Evolutionary conservation across 352 stramenopile species (phyloP).

Genomic region (Phytopythium sindhum): DNA sequence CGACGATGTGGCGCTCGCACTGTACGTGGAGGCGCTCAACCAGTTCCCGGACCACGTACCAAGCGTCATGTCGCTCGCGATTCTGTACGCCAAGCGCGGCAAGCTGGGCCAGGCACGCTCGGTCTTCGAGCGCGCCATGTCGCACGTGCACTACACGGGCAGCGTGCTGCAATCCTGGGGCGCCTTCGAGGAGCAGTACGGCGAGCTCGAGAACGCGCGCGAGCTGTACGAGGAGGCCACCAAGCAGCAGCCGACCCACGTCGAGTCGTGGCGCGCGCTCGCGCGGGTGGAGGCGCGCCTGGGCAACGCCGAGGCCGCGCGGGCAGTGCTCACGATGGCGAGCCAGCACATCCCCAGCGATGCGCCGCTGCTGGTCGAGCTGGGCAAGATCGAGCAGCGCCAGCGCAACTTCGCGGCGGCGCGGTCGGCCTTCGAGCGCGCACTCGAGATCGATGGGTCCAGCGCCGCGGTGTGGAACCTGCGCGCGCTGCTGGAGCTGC

Average conservation of each 20-base stretch:
- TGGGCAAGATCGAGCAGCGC: slow-evolving; percentile 80
- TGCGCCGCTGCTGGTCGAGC: slow-evolving; percentile 62
- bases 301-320: slow-evolving; percentile 56
- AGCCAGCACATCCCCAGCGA: slow-evolving; percentile 69
- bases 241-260: slow-evolving; percentile 51
- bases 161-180: slow-evolving; percentile 69
- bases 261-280: slow-evolving; percentile 68
- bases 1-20: slow-evolving; percentile 49
- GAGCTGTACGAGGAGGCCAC: slow-evolving; percentile 76
- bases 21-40: slow-evolving; percentile 67
- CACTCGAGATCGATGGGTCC: slow-evolving; percentile 65
- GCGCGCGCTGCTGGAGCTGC: slow-evolving; percentile 70
- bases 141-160: slow-evolving; percentile 52
- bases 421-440: slow-evolving; percentile 62
- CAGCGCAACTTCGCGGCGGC: slow-evolving; percentile 57
- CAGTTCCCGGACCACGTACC: slow-evolving; percentile 65
- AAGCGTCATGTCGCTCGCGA: slow-evolving; percentile 73
- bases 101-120: slow-evolving; percentile 46
- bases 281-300: slow-evolving; percentile 62
- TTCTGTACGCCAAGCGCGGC: slow-evolving; percentile 53
- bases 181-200: slow-evolving; percentile 71
- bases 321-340: slow-evolving; percentile 59
- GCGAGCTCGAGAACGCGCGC: slow-evolving; percentile 61
- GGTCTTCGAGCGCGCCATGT: slow-evolving; percentile 62
- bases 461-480: slow-evolving; percentile 79